Evolutionary conservation across 768 basidiomycete genomes (phyloP).

Genomic region (Lactarius deliciosus): DNA sequence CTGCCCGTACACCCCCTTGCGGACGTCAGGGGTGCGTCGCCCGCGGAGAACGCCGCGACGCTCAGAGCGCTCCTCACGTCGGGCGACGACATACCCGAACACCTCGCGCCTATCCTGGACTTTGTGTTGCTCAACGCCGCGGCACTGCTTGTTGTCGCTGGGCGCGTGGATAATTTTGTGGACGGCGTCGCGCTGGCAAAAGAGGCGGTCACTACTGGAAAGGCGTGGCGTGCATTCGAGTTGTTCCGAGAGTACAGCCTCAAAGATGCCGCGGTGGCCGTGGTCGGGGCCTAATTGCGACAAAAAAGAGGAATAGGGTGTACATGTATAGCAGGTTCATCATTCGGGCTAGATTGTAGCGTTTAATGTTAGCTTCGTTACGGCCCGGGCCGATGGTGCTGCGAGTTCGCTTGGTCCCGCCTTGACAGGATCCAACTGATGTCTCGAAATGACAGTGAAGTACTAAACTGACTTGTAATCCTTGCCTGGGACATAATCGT

Average conservation of each 20-base stretch:
- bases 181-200: slow-evolving; percentile 71
- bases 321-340: too few relatives aligned
- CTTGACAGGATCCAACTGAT: too few relatives aligned
- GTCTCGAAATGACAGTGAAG: too few relatives aligned
- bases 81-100: slow-evolving; percentile 53
- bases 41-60: slow-evolving; percentile 76
- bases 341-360: too few relatives aligned
- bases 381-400: too few relatives aligned
- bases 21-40: slow-evolving; percentile 70
- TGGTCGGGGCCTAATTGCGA: neutral
- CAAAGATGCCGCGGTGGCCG: slow-evolving; percentile 14
- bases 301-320: neutral
- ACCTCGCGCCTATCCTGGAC: slow-evolving; percentile 65
- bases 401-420: too few relatives aligned
- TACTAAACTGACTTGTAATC: too few relatives aligned
- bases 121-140: slow-evolving; percentile 92
- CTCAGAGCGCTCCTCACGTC: slow-evolving; percentile 64
- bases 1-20: slow-evolving; percentile 66
- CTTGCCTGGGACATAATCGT: too few relatives aligned
- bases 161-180: slow-evolving; percentile 63
- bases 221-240: slow-evolving; percentile 39
- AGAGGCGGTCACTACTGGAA: slow-evolving; percentile 56
- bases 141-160: slow-evolving; percentile 83
- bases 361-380: too few relatives aligned
- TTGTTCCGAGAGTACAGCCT: slow-evolving; percentile 14